Percentiles rank a stretch among this genome's conserved stretches.
Conservation (phyloP, 2,329 filamentous ascomycete species). For the Cladosporium sp. region DNA sequence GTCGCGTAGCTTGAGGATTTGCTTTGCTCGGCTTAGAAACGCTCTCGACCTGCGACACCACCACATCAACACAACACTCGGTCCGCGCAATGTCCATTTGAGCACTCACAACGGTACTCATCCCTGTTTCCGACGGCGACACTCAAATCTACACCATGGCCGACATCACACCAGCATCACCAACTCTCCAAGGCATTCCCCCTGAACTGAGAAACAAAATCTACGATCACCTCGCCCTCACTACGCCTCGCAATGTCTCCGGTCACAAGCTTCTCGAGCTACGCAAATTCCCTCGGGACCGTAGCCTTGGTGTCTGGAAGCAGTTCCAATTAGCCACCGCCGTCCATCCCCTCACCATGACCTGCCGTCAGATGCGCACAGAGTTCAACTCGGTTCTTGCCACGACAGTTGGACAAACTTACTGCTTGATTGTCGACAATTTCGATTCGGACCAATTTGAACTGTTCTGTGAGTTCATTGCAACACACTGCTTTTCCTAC, state of each 20-base stretch:
- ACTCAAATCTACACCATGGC: background rate
- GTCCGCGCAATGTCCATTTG: background rate
- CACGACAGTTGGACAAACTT: background rate
- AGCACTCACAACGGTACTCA: background rate
- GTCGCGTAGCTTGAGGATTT: background rate
- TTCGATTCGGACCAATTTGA: background rate
- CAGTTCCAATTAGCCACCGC: too few species aligned
- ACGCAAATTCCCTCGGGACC: background rate
- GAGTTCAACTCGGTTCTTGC: background rate
- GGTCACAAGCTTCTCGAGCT: background rate
- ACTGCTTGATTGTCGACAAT: background rate
- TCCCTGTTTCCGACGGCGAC: background rate
- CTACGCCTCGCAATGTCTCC: background rate
- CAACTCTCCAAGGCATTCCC: background rate
- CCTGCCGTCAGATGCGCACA: too few species aligned
- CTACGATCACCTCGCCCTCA: background rate
- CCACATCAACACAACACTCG: too few species aligned
- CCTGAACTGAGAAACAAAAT: background rate
- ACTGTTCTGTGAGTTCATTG: background rate
- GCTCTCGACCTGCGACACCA: background rate
- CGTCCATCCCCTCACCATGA: too few species aligned
- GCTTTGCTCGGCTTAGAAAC: background rate
- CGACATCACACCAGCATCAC: background rate
- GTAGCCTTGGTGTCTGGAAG: background rate
- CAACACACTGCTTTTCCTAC: background rate